Base-by-base conservation (phyloP, 176 grass and related monocot genomes). In the Oropetium thomaeum region DNA sequence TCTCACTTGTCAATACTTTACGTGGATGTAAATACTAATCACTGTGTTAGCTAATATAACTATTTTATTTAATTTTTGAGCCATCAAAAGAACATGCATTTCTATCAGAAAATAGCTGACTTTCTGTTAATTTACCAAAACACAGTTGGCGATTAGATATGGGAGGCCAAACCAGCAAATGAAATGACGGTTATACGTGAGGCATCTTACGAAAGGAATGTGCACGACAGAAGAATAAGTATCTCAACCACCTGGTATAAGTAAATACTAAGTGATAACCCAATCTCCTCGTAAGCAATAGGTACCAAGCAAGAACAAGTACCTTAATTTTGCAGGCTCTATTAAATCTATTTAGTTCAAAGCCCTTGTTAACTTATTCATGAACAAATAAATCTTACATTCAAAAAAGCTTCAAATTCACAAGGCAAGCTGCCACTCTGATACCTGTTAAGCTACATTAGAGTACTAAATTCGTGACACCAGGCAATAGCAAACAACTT, bases 391-490 rank as follows among this genome's bases (percentile, higher is more conserved):
- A 14, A 12, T 51, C 11, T 34, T 48, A 76, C 19, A 47, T 5
- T 39, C 16, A 58, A 1, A 48, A 61, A 70, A 70, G 15, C 13
- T 62, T 32, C 25, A 52, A 30, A 38, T 62, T 32, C 25, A 41
- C 39, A 23, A 38, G 13, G 27, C 12, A 77, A 65, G 45, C 52
- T 40, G 9, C 23, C 23, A 66, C 58, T 72, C 61, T 29, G 39
- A 47, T 65, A 45, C 23, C 49, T 71, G 45, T 26, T 40, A 49
- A 77, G 19, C 23, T 58, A 31, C 1, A 80, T 62, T 30, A 57
- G 44, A 69, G 47, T 28, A 49, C 47, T 62, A 58, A 19, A 69
- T 40, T 20, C 66, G 10, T 76, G 71, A 5, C 13, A 81, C 26
- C 4, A 29, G 17, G 33, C 11, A 39, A 45, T 54, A 25, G 29